Evolutionary conservation across 2,329 filamentous ascomycete species (phyloP), one percentile per base, ranked within the genome.

Genomic region (Akanthomyces dipterigenus): DNA sequence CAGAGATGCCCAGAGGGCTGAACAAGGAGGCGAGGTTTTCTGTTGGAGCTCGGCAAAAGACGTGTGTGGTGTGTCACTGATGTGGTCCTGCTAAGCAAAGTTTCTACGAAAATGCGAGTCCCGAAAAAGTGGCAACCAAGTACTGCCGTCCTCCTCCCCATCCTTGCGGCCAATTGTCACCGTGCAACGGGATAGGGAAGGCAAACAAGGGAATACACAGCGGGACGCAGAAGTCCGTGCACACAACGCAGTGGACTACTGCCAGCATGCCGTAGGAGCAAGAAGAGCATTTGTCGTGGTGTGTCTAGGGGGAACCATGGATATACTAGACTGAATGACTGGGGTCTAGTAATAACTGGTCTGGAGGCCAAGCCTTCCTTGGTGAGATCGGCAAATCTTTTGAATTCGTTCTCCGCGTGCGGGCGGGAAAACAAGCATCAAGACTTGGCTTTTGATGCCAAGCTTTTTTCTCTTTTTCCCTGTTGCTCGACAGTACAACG

Each of bases 401-500:
- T 26, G 20, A 45, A 28, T 38, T 24, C 11, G n/a, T 36, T 49
- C 22, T 40, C 36, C 11, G 56, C 20, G 46, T 36, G 28, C 14
- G 36, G 31, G 11, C 14, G 26, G 40, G n/a, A n/a, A 62, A 57
- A 57, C 26, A 62, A 62, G 60, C 54, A 62, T 28, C 34, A 49
- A 62, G 20, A 54, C 49, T 62, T 62, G 61, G 61, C 61, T 60
- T 58, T 62, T 24, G 14, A 43, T 55, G 61, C 61, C 61, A 62
- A 62, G 61, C 61, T 55, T 59, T 38, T 62, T 58, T 55, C 55
- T 38, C 60, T 58, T 48, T 20, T 48, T 34, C 11, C 7, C 31
- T 34, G 40, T 28, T 26, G 45, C 38, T 57, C 11, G 14, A 28
- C 40, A 28, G 22, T 2, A 16, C 14, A 14, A 22, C 36, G 28